A percentile compares a stretch with the other conserved stretches of the same genome.
Conservation (phyloP, 2,329 filamentous ascomycete genomes). For the Nothophaeocryptopus gaeumannii region DNA sequence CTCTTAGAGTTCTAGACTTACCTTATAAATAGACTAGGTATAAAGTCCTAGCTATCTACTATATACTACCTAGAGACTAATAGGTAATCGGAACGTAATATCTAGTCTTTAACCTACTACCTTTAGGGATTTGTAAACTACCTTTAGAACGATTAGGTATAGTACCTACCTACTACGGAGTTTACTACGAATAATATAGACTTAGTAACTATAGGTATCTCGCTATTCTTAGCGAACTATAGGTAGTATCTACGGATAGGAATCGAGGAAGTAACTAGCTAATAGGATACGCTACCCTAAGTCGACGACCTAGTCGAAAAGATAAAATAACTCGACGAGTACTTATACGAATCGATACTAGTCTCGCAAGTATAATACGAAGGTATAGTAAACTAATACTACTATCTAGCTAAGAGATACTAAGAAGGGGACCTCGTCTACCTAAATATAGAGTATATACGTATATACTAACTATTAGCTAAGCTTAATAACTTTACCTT, state of each 20-base stretch:
- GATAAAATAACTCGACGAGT: too few species aligned
- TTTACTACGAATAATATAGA: background rate
- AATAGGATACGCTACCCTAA: too few species aligned
- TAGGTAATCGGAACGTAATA: background rate
- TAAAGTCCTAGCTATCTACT: background rate
- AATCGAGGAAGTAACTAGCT: background rate
- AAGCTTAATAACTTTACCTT: too few species aligned
- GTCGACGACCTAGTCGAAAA: too few species aligned
- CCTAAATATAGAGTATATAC: too few species aligned
- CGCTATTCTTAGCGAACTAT: background rate
- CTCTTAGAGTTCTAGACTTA: slow-evolving; percentile 1
- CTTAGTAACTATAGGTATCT: background rate
- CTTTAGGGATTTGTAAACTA: background rate
- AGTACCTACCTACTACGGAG: background rate
- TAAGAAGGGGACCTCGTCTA: too few species aligned
- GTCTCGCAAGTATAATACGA: too few species aligned
- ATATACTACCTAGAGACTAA: background rate
- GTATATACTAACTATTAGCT: too few species aligned
- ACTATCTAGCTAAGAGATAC: too few species aligned
- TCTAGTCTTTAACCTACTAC: background rate
- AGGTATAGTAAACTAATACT: too few species aligned
- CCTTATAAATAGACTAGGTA: background rate
- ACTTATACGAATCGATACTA: too few species aligned
- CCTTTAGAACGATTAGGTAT: background rate
- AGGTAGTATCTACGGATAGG: background rate